Evolutionary conservation across 2,329 filamentous ascomycete genomes (phyloP), one percentile per base, ranked within the genome.

Genomic region (Mycogone perniciosa): DNA sequence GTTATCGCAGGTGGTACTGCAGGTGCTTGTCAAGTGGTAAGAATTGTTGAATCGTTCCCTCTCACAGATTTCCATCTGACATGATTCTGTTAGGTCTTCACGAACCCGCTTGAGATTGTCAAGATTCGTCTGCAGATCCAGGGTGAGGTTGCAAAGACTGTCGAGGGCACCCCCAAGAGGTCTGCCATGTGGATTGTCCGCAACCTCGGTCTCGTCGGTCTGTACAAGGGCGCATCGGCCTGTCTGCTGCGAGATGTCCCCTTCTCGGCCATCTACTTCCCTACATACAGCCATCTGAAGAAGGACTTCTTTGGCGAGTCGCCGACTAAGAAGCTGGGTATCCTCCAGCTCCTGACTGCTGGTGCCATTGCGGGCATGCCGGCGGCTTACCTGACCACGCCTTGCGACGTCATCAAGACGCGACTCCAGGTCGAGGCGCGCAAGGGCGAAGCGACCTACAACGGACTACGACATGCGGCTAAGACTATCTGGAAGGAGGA

Each of bases 221-320:
- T 99, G 60, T 99, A 99, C 80, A 97, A 96, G 79, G 93, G 93
- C 55, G 93, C 92, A 20, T 89, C 85, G 41, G 93, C 93, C 20
- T 99, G 93, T 73, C 76, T 99, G 62, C 80, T 97, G 57, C 91
- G 93, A 60, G 93, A 99, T 69, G 89, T 97, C 38, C 93, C 93
- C 41, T 99, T 99, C 76, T 97, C 92, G 20, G 90, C 89, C 62
- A 99, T 99, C 66, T 99, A 99, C 76, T 99, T 99, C 82, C 92
- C 93, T 2, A 86, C 90, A 26, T 99, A 99, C 76, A 88, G 82
- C 67, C 93, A 99, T 67, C 72, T 99, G 62, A 99, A 99, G 79
- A 84, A 80, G 64, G 92, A 96, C 71, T 76, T 92, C 66, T 99
- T 97, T 61, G 92, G 93, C 70, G 93, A 99, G 74, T 84, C 86